Evolutionary conservation across 345 rosid species (phyloP).

Genomic region (Aurinia saxatilis): DNA sequence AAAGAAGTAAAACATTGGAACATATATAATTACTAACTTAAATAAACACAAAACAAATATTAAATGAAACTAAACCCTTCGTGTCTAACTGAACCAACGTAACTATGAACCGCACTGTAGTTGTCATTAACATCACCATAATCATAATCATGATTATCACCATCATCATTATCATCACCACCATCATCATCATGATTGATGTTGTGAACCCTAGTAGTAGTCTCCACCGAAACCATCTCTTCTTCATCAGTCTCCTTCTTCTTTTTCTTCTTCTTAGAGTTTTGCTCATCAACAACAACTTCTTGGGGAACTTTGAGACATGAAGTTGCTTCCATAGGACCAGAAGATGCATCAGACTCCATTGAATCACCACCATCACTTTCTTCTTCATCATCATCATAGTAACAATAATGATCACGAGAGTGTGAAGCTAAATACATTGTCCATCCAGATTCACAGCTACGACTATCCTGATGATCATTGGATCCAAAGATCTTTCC

Average conservation of each 20-base stretch:
- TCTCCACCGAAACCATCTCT: slow-evolving; percentile 21
- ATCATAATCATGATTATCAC: not conserved
- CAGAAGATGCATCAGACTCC: slow-evolving; percentile 78
- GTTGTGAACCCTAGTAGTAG: slow-evolving; percentile 18
- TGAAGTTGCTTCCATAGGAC: slow-evolving; percentile 35
- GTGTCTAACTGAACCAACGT: slow-evolving; percentile 20
- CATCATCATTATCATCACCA: not conserved
- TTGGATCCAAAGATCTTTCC: slow-evolving; percentile 29
- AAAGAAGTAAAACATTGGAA: slow-evolving; percentile 46
- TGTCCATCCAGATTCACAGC: slow-evolving; percentile 67
- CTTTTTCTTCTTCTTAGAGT: not conserved
- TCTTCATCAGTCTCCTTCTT: slow-evolving; percentile 19
- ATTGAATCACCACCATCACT: slow-evolving; percentile 46
- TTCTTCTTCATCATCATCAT: slow-evolving; percentile 16
- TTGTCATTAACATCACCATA: slow-evolving; percentile 23
- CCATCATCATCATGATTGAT: not conserved
- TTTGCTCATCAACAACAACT: slow-evolving; percentile 13
- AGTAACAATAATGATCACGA: slow-evolving; percentile 18
- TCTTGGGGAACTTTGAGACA: slow-evolving; percentile 11
- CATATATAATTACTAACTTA: slow-evolving; percentile 53
- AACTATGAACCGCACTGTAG: slow-evolving; percentile 27
- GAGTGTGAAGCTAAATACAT: slow-evolving; percentile 44
- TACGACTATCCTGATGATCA: slow-evolving; percentile 36
- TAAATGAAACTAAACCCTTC: slow-evolving; percentile 19
- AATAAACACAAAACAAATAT: slow-evolving; percentile 27